Evolutionary conservation across 345 rosid species (phyloP).

Genomic region (Camelina hispida): DNA sequence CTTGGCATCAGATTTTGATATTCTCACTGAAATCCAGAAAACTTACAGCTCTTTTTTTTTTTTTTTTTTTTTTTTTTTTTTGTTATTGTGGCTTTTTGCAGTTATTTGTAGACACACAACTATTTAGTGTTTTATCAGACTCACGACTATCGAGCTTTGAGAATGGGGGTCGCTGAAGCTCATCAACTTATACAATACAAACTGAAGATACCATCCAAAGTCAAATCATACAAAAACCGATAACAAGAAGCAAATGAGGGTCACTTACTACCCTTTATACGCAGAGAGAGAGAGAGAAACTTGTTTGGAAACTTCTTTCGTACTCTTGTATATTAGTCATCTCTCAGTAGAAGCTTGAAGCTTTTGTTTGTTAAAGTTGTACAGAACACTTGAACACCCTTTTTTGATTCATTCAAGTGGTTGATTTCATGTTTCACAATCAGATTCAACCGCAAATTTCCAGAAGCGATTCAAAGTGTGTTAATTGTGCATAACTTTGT

Average conservation of each 20-base stretch:
- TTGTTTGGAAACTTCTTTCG: too few species aligned
- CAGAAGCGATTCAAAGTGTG: too few species aligned
- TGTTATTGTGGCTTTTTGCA: constrained; percentile 53
- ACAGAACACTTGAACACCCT: too few species aligned
- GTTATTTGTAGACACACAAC: constrained; percentile 83
- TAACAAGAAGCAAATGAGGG: constrained; percentile 4
- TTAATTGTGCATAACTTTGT: too few species aligned
- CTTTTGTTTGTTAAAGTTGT: too few species aligned
- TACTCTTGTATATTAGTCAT: too few species aligned
- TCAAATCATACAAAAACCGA: constrained; percentile 23
- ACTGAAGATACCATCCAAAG: constrained; percentile 30
- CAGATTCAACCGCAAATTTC: too few species aligned
- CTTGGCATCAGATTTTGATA: background rate
- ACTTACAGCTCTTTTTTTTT: constrained; percentile 2
- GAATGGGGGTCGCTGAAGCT: constrained; percentile 50
- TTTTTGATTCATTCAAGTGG: too few species aligned
- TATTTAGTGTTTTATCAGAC: constrained; percentile 75
- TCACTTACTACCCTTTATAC: constrained; percentile 26
- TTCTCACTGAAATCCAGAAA: constrained; percentile 10
- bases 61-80: too few species aligned
- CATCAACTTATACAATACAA: constrained; percentile 37
- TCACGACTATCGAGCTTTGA: constrained; percentile 76
- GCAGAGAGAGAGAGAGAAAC: background rate
- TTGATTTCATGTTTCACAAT: too few species aligned
- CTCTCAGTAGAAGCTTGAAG: too few species aligned